Evolutionary conservation across 495 filamentous ascomycete species (phyloP).

Genomic region (Penicillium ochrochloron): DNA sequence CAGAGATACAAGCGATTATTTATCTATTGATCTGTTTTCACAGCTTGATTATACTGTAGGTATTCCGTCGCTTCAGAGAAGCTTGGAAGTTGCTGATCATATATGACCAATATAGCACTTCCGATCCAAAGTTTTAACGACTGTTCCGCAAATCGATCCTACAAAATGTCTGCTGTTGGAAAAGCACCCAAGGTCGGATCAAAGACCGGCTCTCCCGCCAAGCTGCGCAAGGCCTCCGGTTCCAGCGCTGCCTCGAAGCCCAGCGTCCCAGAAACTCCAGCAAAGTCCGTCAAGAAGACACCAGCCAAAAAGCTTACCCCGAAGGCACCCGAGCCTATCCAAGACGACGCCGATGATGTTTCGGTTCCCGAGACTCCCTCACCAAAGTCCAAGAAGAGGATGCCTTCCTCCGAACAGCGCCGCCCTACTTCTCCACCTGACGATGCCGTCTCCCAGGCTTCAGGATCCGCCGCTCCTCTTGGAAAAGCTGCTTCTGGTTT

Average conservation of each 20-base stretch:
- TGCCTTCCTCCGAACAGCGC: constrained; percentile 37
- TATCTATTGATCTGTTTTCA: neutral
- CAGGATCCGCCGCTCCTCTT: constrained; percentile 35
- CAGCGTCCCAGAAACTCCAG: constrained; percentile 29
- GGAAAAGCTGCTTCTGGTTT: constrained; percentile 25
- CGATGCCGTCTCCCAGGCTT: constrained; percentile 35
- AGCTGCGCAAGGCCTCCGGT: constrained; percentile 52
- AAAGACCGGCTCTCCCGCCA: constrained; percentile 50
- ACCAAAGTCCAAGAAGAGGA: constrained; percentile 42
- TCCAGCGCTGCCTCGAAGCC: constrained; percentile 42
- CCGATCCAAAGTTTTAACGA: neutral
- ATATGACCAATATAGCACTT: neutral
- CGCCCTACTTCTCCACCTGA: constrained; percentile 33
- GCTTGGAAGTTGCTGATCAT: neutral
- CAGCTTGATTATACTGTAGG: constrained; percentile 1
- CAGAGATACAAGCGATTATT: neutral
- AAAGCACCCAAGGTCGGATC: constrained; percentile 35
- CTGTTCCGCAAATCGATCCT: neutral
- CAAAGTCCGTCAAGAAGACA: constrained; percentile 31
- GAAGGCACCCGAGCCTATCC: constrained; percentile 31
- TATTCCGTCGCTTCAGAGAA: neutral
- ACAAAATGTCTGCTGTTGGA: constrained; percentile 29
- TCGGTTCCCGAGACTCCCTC: constrained; percentile 35
- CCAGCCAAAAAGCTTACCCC: constrained; percentile 25
- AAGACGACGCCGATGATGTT: constrained; percentile 30